Evolutionary conservation across 768 basidiomycete species (phyloP), one percentile per base, ranked within the genome.

Genomic region (Lyophyllum shimeji): DNA sequence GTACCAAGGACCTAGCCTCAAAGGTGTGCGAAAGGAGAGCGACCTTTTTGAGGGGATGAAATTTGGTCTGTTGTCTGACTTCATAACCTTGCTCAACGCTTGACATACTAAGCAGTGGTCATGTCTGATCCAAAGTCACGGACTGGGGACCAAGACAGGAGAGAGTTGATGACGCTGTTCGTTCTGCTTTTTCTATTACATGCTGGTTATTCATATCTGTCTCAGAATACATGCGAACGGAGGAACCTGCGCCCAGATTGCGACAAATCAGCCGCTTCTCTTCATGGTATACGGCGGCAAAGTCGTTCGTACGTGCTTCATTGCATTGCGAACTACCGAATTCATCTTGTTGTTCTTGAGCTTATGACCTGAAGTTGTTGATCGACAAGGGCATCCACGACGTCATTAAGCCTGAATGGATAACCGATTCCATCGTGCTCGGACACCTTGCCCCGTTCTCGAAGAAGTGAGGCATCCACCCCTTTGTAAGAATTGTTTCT

Each of bases 321-420:
- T 18, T 46, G 17, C 37, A 50, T 47, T 61, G 48, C 25, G 50
- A 44, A 55, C 5, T 44, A 37, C 43, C 25, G 27, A 4, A 37
- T 25, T 18, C 39, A 37, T 44, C 46, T 40, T 40, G 27, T 15
- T 55, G 43, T 33, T 53, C 51, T 48, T 42, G 52, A 91, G 89
- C 87, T 0, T 88, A 86, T 62, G 85, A 89, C 61, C 74, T 92
- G 61, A 86, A 82, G 67, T 69, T 84, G 52, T 70, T 90, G 53
- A 86, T 93, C 49, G 78, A 87, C 54, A 91, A 90, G 63, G 86
- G 79, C 3, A 74, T 76, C 0, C 74, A 85, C 53, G 87, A 93
- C 59, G 84, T 96, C 48, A 73, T 96, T 56, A 85, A 81, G 53
- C 92, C 95, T 0, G 72, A 80, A 25, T 98, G 95, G 94, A 75